Conservation (phyloP, 2,329 filamentous ascomycete genomes). For the Nemania sp. region DNA sequence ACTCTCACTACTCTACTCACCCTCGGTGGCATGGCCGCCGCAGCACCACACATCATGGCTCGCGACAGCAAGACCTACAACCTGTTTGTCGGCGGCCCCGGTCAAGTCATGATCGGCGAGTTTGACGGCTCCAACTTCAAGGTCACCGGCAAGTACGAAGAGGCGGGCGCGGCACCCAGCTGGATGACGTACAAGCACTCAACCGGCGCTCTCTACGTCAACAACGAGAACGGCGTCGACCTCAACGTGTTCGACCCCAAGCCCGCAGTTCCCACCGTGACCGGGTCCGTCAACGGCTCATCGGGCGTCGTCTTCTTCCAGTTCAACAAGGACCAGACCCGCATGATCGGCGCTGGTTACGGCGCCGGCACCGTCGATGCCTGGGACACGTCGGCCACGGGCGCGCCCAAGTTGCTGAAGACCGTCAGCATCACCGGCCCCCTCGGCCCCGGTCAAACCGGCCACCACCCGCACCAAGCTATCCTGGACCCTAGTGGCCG, state of each 20-base stretch:
- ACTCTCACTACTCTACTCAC: slow-evolving; percentile 44
- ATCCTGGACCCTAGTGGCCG: slow-evolving; percentile 62
- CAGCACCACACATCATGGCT: slow-evolving; percentile 39
- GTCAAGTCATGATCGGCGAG: slow-evolving; percentile 56
- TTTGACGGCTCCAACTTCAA: slow-evolving; percentile 58
- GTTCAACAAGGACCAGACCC: slow-evolving; percentile 59
- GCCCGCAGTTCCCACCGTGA: slow-evolving; percentile 39
- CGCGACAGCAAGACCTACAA: slow-evolving; percentile 42
- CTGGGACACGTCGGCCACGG: slow-evolving; percentile 57
- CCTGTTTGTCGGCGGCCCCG: slow-evolving; percentile 58
- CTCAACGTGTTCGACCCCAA: slow-evolving; percentile 58
- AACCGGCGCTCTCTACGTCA: slow-evolving; percentile 58
- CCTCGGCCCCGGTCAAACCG: slow-evolving; percentile 49
- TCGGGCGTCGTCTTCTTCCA: slow-evolving; percentile 61
- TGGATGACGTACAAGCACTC: slow-evolving; percentile 59
- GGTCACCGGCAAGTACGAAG: slow-evolving; percentile 52
- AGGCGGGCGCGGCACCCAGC: slow-evolving; percentile 53
- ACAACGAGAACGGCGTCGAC: slow-evolving; percentile 59
- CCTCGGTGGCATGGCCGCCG: slow-evolving; percentile 43
- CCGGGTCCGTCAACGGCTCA: slow-evolving; percentile 53
- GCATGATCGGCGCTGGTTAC: slow-evolving; percentile 60
- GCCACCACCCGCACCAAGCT: slow-evolving; percentile 60
- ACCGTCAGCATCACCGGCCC: slow-evolving; percentile 52
- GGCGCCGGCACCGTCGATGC: slow-evolving; percentile 58
- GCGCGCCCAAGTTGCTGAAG: slow-evolving; percentile 55